Evolutionary conservation across 331 rosid genomes (phyloP).

Genomic region (Malus hybrid): DNA sequence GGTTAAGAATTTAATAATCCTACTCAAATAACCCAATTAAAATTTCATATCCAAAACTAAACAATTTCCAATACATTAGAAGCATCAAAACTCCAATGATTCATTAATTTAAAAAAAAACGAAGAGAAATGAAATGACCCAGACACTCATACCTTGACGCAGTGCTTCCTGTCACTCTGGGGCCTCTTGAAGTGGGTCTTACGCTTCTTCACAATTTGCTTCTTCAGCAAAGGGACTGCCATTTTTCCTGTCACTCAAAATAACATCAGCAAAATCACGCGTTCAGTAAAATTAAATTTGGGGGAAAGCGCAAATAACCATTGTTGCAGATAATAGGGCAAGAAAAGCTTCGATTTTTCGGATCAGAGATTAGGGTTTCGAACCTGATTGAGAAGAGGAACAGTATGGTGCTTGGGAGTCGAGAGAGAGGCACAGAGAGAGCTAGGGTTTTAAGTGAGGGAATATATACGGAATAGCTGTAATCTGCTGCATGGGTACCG

Average conservation of each 20-base stretch:
- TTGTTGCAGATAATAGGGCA: background rate
- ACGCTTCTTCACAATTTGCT: constrained; percentile 77
- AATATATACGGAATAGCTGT: background rate
- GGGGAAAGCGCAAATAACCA: background rate
- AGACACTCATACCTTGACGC: constrained; percentile 45
- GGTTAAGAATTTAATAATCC: background rate
- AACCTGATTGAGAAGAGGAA: background rate
- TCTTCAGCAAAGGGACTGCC: constrained; percentile 61
- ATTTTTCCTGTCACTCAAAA: constrained; percentile 20
- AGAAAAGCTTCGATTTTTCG: background rate
- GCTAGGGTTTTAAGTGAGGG: constrained; percentile 1
- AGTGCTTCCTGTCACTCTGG: constrained; percentile 59
- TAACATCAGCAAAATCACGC: background rate
- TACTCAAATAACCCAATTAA: background rate
- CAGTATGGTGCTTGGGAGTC: background rate
- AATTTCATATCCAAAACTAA: background rate
- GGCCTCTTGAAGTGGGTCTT: constrained; percentile 64
- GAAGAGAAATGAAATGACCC: background rate
- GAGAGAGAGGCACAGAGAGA: background rate
- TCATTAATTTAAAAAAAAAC: background rate
- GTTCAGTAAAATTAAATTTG: background rate
- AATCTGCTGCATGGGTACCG: background rate
- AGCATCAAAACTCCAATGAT: background rate
- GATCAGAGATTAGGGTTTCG: background rate
- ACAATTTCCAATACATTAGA: background rate